Evolutionary conservation across 257 asterid genomes (phyloP).

Genomic region (Buddleja alternifolia): DNA sequence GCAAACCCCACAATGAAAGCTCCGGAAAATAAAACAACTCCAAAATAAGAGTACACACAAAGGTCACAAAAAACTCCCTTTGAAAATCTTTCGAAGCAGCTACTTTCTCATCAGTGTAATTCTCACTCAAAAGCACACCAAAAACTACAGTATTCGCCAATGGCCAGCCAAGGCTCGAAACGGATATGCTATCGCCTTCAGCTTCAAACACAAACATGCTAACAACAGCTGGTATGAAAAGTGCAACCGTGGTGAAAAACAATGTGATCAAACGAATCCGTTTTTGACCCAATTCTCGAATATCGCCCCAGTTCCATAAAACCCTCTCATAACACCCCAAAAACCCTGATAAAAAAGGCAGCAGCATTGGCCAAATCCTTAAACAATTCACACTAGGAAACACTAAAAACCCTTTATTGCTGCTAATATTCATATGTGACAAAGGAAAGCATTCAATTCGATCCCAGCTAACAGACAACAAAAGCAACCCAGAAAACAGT

Average conservation of each 20-base stretch:
- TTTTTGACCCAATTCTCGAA: slow-evolving; percentile 69
- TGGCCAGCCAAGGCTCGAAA: slow-evolving; percentile 76
- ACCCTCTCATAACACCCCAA: slow-evolving; percentile 74
- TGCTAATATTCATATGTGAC: slow-evolving; percentile 59
- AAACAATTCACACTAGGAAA: slow-evolving; percentile 71
- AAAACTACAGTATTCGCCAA: slow-evolving; percentile 85
- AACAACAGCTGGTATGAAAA: slow-evolving; percentile 74
- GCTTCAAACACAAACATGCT: slow-evolving; percentile 87
- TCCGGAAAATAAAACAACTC: slow-evolving; percentile 81
- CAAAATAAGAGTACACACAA: slow-evolving; percentile 71
- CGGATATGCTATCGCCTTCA: slow-evolving; percentile 72
- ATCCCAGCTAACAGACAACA: slow-evolving; percentile 92
- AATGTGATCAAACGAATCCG: slow-evolving; percentile 68
- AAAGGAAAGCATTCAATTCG: slow-evolving; percentile 86
- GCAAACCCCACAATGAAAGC: slow-evolving; percentile 87
- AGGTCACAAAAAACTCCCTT: slow-evolving; percentile 74
- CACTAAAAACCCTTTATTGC: slow-evolving; percentile 44
- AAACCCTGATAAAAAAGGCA: slow-evolving; percentile 83
- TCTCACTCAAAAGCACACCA: slow-evolving; percentile 94
- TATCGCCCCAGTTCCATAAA: slow-evolving; percentile 59
- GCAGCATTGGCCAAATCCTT: slow-evolving; percentile 88
- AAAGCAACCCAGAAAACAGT: slow-evolving; percentile 56
- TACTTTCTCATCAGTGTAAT: slow-evolving; percentile 62
- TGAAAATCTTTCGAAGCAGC: slow-evolving; percentile 61
- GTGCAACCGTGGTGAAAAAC: slow-evolving; percentile 65